Percentiles rank a stretch among this genome's conserved stretches.
These are phyloP conservation scores for Fusarium transvaalense DNA, from an alignment of 2,329 filamentous ascomycete species.

Conservation along the genomic window DNA sequence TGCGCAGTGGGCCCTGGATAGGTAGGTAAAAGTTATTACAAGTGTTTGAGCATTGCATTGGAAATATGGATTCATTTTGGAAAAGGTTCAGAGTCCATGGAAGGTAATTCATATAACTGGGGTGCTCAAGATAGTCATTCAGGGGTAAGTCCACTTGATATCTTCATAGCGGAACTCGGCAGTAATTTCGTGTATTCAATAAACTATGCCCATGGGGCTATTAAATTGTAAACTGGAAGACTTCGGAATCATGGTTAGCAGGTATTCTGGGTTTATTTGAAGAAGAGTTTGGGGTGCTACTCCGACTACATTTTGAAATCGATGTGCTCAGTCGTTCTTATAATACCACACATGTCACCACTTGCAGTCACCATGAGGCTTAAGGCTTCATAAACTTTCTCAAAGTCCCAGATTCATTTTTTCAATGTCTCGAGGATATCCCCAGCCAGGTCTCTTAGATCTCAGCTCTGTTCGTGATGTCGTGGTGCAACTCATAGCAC, in stretches of 20 bases:
- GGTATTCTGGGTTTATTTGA: neutral
- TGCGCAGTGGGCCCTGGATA: neutral
- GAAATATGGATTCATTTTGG: neutral
- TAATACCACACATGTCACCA: neutral
- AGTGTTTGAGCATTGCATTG: neutral
- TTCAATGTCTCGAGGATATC: neutral
- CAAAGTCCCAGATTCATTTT: neutral
- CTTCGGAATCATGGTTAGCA: accelerated
- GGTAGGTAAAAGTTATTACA: too few species aligned
- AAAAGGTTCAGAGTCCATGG: neutral
- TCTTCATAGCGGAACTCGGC: neutral
- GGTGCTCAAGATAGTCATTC: neutral
- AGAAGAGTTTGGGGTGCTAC: neutral
- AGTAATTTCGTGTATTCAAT: neutral
- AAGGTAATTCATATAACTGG: neutral
- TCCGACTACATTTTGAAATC: neutral
- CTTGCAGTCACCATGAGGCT: neutral
- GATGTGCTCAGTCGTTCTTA: neutral
- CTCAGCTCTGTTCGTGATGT: neutral
- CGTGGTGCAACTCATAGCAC: constrained; percentile 2
- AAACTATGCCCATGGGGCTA: neutral
- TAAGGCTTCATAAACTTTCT: neutral
- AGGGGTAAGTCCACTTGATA: neutral
- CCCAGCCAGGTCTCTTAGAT: constrained; percentile 17
- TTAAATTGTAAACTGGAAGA: accelerated